A percentile compares a stretch with the other conserved stretches of the same genome.
phyloP scores from a whole-genome alignment of 139 green algal species.

The Chlamydomonas applanata region DNA sequence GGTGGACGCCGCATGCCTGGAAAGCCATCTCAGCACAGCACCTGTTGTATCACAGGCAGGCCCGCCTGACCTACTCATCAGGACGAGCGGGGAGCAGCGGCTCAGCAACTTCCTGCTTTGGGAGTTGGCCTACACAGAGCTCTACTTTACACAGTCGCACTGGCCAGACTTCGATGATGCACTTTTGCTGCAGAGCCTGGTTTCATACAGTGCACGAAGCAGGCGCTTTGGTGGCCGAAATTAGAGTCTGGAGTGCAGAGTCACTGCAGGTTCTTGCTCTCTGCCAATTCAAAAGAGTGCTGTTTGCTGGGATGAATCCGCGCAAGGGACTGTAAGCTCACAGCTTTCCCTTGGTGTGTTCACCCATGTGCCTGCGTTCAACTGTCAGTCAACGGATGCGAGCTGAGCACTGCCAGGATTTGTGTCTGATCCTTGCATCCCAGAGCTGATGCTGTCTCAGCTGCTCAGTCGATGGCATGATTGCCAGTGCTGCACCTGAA shows the following conservation, averaged over 20 bases:
- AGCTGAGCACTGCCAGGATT: too few relatives aligned
- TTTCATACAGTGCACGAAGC: conserved; percentile 41
- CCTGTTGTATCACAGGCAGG: conserved; percentile 18
- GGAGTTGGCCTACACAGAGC: conserved; percentile 78
- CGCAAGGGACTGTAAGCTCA: too few relatives aligned
- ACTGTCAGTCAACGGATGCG: too few relatives aligned
- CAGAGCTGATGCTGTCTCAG: too few relatives aligned
- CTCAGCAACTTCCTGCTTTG: conserved; percentile 86
- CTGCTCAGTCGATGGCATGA: too few relatives aligned
- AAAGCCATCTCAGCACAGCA: conserved; percentile 24
- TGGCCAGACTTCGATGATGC: conserved; percentile 76
- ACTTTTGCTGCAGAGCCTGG: conserved; percentile 40
- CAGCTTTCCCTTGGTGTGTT: too few relatives aligned
- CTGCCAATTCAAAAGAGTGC: too few relatives aligned
- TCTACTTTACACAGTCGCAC: conserved; percentile 57
- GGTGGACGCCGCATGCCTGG: conserved; percentile 37
- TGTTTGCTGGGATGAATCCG: too few relatives aligned
- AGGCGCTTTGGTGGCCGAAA: conserved; percentile 54
- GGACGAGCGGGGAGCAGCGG: conserved; percentile 77
- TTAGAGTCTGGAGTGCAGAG: neutral
- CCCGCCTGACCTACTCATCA: conserved; percentile 71
- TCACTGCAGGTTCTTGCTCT: neutral
- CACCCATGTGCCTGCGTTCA: too few relatives aligned
- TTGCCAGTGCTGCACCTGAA: too few relatives aligned
- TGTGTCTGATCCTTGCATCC: too few relatives aligned